A percentile compares a stretch with the other conserved stretches of the same genome.
Evolutionary conservation across 768 basidiomycete genomes (phyloP).

Genomic region (Mrakia hoshinonis): DNA sequence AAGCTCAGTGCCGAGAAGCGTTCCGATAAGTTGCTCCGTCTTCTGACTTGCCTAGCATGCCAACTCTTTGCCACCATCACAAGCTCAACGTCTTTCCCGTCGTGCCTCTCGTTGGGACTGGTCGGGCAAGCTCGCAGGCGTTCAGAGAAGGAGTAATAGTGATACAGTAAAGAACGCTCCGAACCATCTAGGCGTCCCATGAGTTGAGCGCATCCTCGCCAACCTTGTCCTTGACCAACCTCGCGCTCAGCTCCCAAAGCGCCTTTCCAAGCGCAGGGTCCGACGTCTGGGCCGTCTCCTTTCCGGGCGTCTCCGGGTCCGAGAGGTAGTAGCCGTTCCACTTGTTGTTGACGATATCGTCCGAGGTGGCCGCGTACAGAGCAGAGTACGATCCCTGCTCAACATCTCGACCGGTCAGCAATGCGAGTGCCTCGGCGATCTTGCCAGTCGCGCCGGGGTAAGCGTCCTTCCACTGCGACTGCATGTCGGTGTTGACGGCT

Average conservation of each 20-base stretch:
- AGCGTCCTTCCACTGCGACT: constrained; percentile 33
- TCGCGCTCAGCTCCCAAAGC: constrained; percentile 37
- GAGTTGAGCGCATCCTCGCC: constrained; percentile 37
- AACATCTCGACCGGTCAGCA: constrained; percentile 19
- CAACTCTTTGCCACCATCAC: too few relatives aligned
- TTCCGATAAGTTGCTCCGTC: too few relatives aligned
- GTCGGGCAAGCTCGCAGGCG: too few relatives aligned
- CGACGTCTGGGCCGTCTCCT: constrained; percentile 38
- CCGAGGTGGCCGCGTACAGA: constrained; percentile 29
- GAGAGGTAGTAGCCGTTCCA: constrained; percentile 37
- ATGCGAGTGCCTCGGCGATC: neutral
- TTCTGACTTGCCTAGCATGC: too few relatives aligned
- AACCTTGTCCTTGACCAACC: constrained; percentile 38
- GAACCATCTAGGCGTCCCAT: too few relatives aligned
- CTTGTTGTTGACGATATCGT: constrained; percentile 37
- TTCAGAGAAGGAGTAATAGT: too few relatives aligned
- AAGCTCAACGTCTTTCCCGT: too few relatives aligned
- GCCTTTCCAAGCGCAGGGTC: constrained; percentile 33
- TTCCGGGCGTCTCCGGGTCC: constrained; percentile 33
- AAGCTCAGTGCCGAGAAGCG: too few relatives aligned
- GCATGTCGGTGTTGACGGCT: constrained; percentile 40
- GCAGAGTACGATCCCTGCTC: constrained; percentile 38
- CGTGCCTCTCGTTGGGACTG: too few relatives aligned
- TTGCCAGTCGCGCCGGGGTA: constrained; percentile 34
- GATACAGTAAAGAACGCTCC: too few relatives aligned